phyloP scores from a whole-genome alignment of 257 asterid genomes.

The Penstemon newberryi region DNA sequence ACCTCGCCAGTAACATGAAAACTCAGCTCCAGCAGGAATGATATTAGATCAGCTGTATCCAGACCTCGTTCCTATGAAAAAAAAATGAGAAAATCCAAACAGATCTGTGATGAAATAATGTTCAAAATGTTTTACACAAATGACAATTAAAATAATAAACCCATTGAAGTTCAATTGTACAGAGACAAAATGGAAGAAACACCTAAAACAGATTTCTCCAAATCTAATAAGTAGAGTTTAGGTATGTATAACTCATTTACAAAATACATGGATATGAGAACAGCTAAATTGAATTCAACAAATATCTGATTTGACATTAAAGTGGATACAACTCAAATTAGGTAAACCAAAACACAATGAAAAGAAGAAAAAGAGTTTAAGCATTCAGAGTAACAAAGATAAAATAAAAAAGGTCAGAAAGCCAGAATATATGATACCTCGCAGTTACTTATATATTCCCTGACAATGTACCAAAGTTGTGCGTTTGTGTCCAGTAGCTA shows the following conservation, averaged over 20 bases:
- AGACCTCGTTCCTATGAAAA: constrained; percentile 88
- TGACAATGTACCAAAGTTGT: constrained; percentile 96
- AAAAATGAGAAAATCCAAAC: constrained; percentile 4
- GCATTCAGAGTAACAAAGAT: background rate
- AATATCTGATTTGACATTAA: constrained; percentile 5
- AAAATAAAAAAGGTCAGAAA: background rate
- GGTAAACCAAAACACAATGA: background rate
- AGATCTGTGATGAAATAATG: background rate
- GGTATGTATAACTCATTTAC: constrained; percentile 16
- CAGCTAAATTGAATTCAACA: constrained; percentile 8
- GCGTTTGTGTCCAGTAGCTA: constrained; percentile 99
- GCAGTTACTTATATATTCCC: constrained; percentile 91
- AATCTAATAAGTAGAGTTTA: background rate
- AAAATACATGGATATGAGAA: background rate
- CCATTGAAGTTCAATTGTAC: constrained; percentile 6
- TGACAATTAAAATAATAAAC: constrained; percentile 6
- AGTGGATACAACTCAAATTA: constrained; percentile 4
- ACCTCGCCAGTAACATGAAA: constrained; percentile 98
- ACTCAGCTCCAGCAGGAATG: constrained; percentile 93
- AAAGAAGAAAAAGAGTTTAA: constrained; percentile 2
- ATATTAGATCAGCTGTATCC: constrained; percentile 90
- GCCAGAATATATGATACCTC: constrained; percentile 57
- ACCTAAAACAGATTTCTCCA: constrained; percentile 13
- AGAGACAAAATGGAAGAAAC: constrained; percentile 19
- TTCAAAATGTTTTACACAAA: background rate